These are phyloP conservation scores for Cytospora piceicola DNA, from an alignment of 2,329 filamentous ascomycete species.

Conservation along the genomic window DNA sequence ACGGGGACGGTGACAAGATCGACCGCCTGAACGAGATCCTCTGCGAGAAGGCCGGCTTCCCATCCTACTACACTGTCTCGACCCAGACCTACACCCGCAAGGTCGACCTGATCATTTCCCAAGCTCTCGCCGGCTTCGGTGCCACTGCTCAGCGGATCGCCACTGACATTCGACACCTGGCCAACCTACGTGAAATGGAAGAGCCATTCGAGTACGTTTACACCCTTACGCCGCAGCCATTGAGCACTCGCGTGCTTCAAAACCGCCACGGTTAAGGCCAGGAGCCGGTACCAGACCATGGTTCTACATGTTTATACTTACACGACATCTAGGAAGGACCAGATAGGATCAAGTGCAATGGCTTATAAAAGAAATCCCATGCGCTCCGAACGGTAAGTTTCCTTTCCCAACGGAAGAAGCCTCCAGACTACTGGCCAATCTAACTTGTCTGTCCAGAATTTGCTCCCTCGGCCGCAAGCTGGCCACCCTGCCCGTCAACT, in stretches of 20 bases:
- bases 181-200: slow-evolving; percentile 80
- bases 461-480: slow-evolving; percentile 47
- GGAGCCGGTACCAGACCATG: too few relatives aligned
- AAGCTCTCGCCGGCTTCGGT: slow-evolving; percentile 78
- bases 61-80: slow-evolving; percentile 62
- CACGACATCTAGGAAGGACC: too few relatives aligned
- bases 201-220: slow-evolving; percentile 46
- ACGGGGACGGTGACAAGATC: slow-evolving; percentile 52
- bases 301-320: too few relatives aligned
- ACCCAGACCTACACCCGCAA: slow-evolving; percentile 73
- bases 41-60: slow-evolving; percentile 60
- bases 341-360: slow-evolving; percentile 27
- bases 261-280: too few relatives aligned
- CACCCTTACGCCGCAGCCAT: too few relatives aligned
- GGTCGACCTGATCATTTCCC: slow-evolving; percentile 79
- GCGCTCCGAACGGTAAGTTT: slow-evolving; percentile 47
- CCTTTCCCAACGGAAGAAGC: too few relatives aligned
- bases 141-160: slow-evolving; percentile 78
- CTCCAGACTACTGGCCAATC: too few relatives aligned
- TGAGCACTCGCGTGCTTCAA: too few relatives aligned
- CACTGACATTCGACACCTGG: slow-evolving; percentile 74
- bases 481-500: slow-evolving; percentile 44
- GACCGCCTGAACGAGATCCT: slow-evolving; percentile 60
- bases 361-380: slow-evolving; percentile 55
- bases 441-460: slow-evolving; percentile 35